Percentiles rank a stretch among this genome's conserved stretches.
Evolutionary conservation across 768 basidiomycete genomes (phyloP).

Genomic region (Hygrophorus pudorinus): DNA sequence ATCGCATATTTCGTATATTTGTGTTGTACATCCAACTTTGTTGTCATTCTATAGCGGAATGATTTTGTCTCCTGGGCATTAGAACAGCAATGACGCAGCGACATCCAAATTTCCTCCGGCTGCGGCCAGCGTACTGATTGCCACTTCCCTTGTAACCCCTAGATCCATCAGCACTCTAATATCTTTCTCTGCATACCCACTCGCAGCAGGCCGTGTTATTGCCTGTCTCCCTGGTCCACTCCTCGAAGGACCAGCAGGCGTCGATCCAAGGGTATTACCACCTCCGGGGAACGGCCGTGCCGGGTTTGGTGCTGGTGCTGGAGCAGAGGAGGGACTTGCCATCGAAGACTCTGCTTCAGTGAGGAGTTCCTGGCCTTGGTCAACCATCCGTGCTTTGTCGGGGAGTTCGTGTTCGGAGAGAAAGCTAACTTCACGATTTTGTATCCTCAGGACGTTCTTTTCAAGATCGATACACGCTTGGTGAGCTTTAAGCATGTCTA

Average conservation of each 20-base stretch:
- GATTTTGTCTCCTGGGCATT: constrained; percentile 1
- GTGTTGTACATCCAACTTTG: constrained; percentile 1
- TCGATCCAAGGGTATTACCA: constrained; percentile 49
- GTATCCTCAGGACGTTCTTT: constrained; percentile 86
- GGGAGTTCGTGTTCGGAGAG: constrained; percentile 93
- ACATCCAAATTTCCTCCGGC: constrained; percentile 81
- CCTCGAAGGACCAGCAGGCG: constrained; percentile 22
- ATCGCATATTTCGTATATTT: constrained; percentile 10
- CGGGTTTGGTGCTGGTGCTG: constrained; percentile 7
- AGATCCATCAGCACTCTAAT: constrained; percentile 65
- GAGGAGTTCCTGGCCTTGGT: constrained; percentile 13
- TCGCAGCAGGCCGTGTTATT: constrained; percentile 15
- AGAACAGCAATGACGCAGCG: constrained; percentile 83
- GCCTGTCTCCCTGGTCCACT: constrained; percentile 15
- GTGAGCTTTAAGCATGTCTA: constrained; percentile 99
- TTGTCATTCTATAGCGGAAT: neutral
- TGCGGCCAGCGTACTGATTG: constrained; percentile 66
- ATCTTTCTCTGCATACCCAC: constrained; percentile 43
- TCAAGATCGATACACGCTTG: constrained; percentile 93
- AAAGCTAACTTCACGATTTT: constrained; percentile 82
- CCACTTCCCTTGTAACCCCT: constrained; percentile 68
- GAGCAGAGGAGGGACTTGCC: constrained; percentile 10
- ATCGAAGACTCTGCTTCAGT: constrained; percentile 15
- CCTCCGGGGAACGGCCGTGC: constrained; percentile 52
- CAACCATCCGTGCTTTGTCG: constrained; percentile 51